phyloP scores from a whole-genome alignment of 2,329 filamentous ascomycete genomes.

The Sclerotinia sclerotiorum region DNA sequence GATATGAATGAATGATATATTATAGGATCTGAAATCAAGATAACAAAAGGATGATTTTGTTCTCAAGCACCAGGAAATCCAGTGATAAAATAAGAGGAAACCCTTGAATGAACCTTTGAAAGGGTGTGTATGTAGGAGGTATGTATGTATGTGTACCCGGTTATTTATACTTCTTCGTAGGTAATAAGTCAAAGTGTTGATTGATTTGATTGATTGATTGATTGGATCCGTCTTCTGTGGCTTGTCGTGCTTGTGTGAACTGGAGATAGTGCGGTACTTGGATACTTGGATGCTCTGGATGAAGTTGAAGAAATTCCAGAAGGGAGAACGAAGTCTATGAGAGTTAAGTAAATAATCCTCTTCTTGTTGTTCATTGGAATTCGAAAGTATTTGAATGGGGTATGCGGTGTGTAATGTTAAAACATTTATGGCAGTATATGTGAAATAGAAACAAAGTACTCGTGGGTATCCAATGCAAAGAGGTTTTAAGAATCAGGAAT shows the following conservation, averaged over 20 bases:
- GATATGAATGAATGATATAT: background rate
- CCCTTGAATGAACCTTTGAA: background rate
- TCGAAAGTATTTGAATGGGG: too few relatives aligned
- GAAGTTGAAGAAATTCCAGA: background rate
- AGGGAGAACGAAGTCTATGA: background rate
- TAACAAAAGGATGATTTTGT: background rate
- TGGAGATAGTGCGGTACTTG: background rate
- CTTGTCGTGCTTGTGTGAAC: background rate
- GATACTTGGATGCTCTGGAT: background rate
- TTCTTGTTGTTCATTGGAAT: too few relatives aligned
- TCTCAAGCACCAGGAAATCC: background rate
- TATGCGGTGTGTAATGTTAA: too few relatives aligned
- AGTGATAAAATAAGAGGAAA: background rate
- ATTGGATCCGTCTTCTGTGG: background rate
- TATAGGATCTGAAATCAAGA: background rate
- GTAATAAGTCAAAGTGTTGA: background rate
- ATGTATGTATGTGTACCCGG: background rate
- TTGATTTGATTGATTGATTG: background rate
- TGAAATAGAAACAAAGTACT: background rate
- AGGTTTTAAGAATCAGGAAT: background rate
- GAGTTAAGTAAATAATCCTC: background rate
- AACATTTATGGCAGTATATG: background rate
- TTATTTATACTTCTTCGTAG: background rate
- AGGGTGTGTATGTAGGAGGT: too few relatives aligned
- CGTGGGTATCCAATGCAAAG: background rate